These are phyloP conservation scores for Botrytis cinerea DNA, from an alignment of 2,329 filamentous ascomycete species.

Conservation along the genomic window DNA sequence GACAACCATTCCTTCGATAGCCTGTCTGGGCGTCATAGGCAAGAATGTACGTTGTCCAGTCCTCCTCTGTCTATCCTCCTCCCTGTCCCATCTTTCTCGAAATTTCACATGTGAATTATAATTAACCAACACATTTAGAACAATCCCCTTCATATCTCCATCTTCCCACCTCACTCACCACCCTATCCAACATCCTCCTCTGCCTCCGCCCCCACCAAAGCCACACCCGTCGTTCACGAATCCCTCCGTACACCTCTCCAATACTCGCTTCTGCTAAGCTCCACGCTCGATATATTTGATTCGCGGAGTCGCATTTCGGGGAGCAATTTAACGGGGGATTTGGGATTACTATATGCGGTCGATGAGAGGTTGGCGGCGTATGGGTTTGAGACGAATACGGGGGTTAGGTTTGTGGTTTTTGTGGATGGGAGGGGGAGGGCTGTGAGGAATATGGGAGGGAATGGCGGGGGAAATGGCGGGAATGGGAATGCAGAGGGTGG, in stretches of 20 bases:
- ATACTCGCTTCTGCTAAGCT: slow-evolving; percentile 88
- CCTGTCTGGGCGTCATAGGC: slow-evolving; percentile 90
- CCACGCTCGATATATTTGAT: slow-evolving; percentile 91
- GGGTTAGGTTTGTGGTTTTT: slow-evolving; percentile 84
- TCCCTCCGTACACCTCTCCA: slow-evolving; percentile 75
- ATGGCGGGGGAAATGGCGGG: slow-evolving; percentile 46
- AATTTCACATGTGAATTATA: background rate
- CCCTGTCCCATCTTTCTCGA: background rate
- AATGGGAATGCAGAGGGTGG: slow-evolving; percentile 69
- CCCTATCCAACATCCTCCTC: slow-evolving; percentile 28
- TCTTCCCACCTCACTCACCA: slow-evolving; percentile 63
- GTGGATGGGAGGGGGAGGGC: slow-evolving; percentile 82
- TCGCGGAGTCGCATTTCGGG: slow-evolving; percentile 54
- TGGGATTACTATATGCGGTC: slow-evolving; percentile 87
- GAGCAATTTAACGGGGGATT: slow-evolving; percentile 65
- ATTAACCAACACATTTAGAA: slow-evolving; percentile 60
- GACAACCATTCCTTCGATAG: slow-evolving; percentile 73
- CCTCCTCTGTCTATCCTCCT: background rate
- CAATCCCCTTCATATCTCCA: slow-evolving; percentile 89
- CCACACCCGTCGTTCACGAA: slow-evolving; percentile 44
- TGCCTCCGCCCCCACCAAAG: slow-evolving; percentile 40
- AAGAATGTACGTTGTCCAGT: slow-evolving; percentile 68
- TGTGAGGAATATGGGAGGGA: slow-evolving; percentile 34
- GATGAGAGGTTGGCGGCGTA: slow-evolving; percentile 93
- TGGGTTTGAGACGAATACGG: slow-evolving; percentile 95